Conservation (phyloP, 192 early-diverging fungal species). For the Backusella macrospora region DNA sequence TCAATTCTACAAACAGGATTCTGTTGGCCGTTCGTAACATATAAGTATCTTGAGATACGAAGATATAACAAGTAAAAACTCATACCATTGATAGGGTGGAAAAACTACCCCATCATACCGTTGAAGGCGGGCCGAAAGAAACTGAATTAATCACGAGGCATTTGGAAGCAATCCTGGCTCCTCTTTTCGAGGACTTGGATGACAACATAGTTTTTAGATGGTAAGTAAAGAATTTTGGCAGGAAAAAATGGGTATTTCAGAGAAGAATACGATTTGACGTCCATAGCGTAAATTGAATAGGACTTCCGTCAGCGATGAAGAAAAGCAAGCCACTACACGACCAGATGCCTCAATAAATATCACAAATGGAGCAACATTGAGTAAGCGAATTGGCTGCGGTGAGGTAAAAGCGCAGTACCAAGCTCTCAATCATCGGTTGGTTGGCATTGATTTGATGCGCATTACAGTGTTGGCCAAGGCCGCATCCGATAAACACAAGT, state of each 20-base stretch:
- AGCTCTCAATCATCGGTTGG: constrained; percentile 12
- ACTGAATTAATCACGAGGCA: background rate
- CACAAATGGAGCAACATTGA: background rate
- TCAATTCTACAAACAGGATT: background rate
- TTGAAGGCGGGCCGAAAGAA: constrained; percentile 4
- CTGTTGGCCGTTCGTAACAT: background rate
- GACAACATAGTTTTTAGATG: background rate
- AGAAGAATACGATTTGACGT: background rate
- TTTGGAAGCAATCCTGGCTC: constrained; percentile 13
- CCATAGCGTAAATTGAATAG: constrained; percentile 7
- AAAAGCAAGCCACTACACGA: background rate
- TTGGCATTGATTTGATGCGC: constrained; percentile 21
- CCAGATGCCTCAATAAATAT: constrained; percentile 20
- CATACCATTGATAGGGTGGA: constrained; percentile 9
- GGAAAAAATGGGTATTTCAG: background rate
- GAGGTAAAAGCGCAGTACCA: constrained; percentile 19
- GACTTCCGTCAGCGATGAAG: background rate
- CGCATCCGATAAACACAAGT: constrained; percentile 22
- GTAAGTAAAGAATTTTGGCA: background rate
- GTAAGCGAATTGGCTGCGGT: constrained; percentile 22
- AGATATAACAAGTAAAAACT: background rate
- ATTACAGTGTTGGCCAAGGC: constrained; percentile 18
- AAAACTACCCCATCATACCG: background rate
- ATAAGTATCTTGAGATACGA: background rate
- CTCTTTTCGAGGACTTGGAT: constrained; percentile 15